Base-by-base conservation (phyloP, 371 early-diverging fungal species). In the Mycotypha africana region DNA sequence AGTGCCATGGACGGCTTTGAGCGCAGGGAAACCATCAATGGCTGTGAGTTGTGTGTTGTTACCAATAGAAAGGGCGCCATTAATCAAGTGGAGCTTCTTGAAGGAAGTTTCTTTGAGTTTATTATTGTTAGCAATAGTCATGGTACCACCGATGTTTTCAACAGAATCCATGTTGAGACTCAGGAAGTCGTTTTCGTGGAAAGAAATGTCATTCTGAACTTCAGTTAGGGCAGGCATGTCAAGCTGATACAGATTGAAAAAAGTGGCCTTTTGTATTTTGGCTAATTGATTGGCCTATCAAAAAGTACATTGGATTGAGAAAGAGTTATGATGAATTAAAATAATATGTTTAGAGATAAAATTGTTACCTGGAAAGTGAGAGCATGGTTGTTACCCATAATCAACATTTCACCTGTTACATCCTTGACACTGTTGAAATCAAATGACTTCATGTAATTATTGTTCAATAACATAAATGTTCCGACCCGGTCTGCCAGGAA, bases 61-160 rank as follows among this genome's bases (percentile, higher is more conserved):
- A 45, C 77, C 78, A 25, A 82, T 64, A 9, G 72, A 62, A 3
- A 82, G 56, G 9, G 82, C 79, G 16, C 82, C 82, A 12, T 67
- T 69, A 10, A 82, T 65, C 15, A 49, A 43, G 8, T 47, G 38
- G n/a, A 81, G 52, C 4, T 53, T 58, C 42, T 67, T 50, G 65
- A 82, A 74, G 1, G 82, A 70, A 2, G 66, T 49, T 20, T 75
- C 72, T 40, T 32, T 59, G 14, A 82, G 49, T 15, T 60, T 39
- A 28, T 78, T 67, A 44, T 79, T 79, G 37, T 73, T 74, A 5
- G 67, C 76, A 33, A 82, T 62, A 5, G 72, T 62, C 20, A 82
- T 31, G 0, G 82, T 74, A 25, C 76, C 78, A 3, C 74, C 77
- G 19, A 82, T 59, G 4, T 41, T 46, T 20, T 62, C 60, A 28